Evolutionary conservation across 495 filamentous ascomycete genomes (phyloP).

Genomic region (Trichoderma virens): DNA sequence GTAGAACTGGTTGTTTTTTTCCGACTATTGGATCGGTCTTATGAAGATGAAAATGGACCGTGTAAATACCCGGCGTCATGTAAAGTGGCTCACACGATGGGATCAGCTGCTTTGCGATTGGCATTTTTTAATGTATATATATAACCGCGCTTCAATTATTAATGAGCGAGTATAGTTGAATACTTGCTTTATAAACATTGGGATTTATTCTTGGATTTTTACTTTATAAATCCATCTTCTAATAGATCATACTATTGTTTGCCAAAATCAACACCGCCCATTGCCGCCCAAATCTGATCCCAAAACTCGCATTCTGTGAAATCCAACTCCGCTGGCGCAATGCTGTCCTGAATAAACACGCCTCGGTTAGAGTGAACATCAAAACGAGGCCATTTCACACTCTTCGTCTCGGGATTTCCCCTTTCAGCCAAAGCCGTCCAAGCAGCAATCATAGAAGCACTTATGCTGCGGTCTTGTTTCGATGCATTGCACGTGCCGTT

Average conservation of each 20-base stretch:
- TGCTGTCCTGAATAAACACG: too few relatives aligned
- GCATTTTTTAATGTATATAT: neutral
- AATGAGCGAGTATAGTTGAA: neutral
- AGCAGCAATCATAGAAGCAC: too few relatives aligned
- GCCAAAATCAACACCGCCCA: neutral
- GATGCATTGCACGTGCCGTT: too few relatives aligned
- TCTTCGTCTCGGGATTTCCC: too few relatives aligned
- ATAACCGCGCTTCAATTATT: neutral
- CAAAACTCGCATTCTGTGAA: too few relatives aligned
- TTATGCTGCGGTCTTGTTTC: too few relatives aligned
- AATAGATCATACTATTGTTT: neutral
- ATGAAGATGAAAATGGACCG: neutral
- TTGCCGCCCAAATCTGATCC: too few relatives aligned
- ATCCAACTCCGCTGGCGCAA: too few relatives aligned
- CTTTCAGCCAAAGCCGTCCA: too few relatives aligned
- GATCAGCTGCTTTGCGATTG: neutral
- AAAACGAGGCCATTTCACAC: too few relatives aligned
- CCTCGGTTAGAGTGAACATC: neutral
- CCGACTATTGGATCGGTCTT: too few relatives aligned
- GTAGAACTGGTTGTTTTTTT: neutral
- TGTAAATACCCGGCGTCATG: constrained; percentile 5
- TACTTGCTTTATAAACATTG: neutral
- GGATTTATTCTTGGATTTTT: neutral
- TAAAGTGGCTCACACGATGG: neutral
- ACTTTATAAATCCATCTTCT: neutral